Base-by-base conservation (phyloP, 345 rosid genomes). In the Gossypioides kirkii region DNA sequence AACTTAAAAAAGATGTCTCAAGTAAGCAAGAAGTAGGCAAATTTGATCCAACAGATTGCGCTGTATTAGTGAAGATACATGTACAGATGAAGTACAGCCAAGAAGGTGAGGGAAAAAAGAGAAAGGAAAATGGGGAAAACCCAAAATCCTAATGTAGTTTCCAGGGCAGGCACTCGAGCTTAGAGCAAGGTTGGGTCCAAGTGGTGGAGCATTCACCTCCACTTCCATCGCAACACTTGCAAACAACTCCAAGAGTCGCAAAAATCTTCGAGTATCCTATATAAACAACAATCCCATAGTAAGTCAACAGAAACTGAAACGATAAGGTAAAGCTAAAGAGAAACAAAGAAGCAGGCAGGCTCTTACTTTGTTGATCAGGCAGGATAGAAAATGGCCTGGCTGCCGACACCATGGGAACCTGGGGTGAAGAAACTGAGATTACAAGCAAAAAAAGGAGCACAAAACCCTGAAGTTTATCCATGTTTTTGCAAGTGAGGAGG, bases 161-260 rank as follows among this genome's bases (percentile, higher is more conserved):
- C 91, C 93, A 89, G 0, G 93, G 91, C 43, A 76, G 69, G 61
- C 89, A 87, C 65, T 84, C 84, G 61, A 84, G 86, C 54, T 85
- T 73, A 41, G 79, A 69, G 78, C 93, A 89, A 53, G 89, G 64
- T 2, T 82, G 86, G 0, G 78, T 72, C 89, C 88, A 85, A 10
- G 84, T 67, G 56, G 70, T 77, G 38, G 73, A 54, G 77, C 90
- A 89, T 64, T 81, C 86, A 18, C 78, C 80, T 71, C 69, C 81
- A 45, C 8, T 38, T 11, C 73, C 76, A 58, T 89, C 85, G 60
- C 94, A 89, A 28, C 94, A 89, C 81, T 89, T 82, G 77, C 94
- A 89, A 8, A 79, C 81, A 52, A 89, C 77, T 53, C 94, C 94
- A 2, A 89, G 83, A 4, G 83, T 87, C 7, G 76, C 80, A 38